Evolutionary conservation across 305 asterid genomes (phyloP), one percentile per base, ranked within the genome.

Genomic region (Fraxinus angustifolia): DNA sequence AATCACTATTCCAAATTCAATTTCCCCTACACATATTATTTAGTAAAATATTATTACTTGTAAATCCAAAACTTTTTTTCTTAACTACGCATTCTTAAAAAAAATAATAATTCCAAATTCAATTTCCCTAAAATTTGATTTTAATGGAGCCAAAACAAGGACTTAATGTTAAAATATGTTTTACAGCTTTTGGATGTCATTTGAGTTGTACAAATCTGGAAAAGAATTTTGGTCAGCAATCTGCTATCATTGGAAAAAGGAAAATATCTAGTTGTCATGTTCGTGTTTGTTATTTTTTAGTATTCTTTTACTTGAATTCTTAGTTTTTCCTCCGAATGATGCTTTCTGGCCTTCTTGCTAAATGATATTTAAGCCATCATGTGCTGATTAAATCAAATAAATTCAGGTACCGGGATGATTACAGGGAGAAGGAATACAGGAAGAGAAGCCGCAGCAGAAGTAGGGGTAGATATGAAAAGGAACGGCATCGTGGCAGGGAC

Each of bases 361-460:
- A 75, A 10, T 35, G 78, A 67, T 14, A 17, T 8, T 35, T 14
- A 34, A 17, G 28, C 21, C 0, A 10, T 62, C 23, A 14, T 19
- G 2, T 79, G 28, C 31, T 76, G 56, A 56, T 33, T 26, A 19
- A 78, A 6, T 50, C 11, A 60, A 21, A 23, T 71, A 17, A 3
- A 58, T 82, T 70, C 71, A 84, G 91, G 88, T 30, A 80, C 82
- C 84, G 90, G 84, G 91, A 91, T 83, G 91, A 88, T 28, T 23
- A 88, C 76, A 84, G 86, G 89, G 98, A 92, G 53, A 90, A 85
- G 83, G 98, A 92, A 76, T 82, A 85, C 75, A 84, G 92, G 77
- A 89, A 85, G 90, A 91, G 96, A 84, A 91, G 98, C 89, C 92
- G 91, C 42, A 92, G 97, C 83, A 87, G 94, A 85, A 93, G 98